Evolutionary conservation across 1,139 yeast genomes (phyloP).

Genomic region (Yamadazyma dushanensis): DNA sequence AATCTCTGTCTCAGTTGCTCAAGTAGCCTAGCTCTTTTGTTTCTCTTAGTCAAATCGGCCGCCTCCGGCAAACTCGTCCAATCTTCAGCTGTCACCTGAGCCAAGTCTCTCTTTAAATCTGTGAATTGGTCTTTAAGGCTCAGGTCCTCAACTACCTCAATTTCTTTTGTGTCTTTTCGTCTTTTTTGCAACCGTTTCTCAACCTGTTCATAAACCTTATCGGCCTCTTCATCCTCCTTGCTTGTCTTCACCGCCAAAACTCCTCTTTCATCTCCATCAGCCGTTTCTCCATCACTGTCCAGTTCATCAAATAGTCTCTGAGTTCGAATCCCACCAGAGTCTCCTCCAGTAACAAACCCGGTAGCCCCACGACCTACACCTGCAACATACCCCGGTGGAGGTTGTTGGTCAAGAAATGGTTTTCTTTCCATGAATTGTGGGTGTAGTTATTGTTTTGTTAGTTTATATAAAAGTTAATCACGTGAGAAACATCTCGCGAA

Average conservation of each 20-base stretch:
- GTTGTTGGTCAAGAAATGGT: conserved; percentile 78
- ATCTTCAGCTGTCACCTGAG: conserved; percentile 61
- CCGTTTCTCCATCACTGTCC: conserved; percentile 25
- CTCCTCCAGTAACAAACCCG: conserved; percentile 86
- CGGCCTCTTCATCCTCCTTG: conserved; percentile 77
- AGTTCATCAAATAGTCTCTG: conserved; percentile 23
- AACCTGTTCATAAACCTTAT: conserved; percentile 60
- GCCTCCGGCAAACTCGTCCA: conserved; percentile 89
- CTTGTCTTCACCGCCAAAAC: conserved; percentile 34
- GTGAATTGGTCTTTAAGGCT: conserved; percentile 31
- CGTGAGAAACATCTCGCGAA: conserved; percentile 6
- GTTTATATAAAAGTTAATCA: neutral
- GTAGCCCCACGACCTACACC: conserved; percentile 96
- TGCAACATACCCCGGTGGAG: conserved; percentile 89
- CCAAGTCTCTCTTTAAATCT: conserved; percentile 62
- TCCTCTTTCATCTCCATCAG: conserved; percentile 29
- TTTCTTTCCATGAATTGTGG: conserved; percentile 44
- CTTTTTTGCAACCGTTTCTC: conserved; percentile 44
- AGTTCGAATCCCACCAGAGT: conserved; percentile 50
- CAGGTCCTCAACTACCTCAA: conserved; percentile 19
- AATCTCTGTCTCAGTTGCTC: conserved; percentile 66
- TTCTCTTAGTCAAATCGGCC: conserved; percentile 79
- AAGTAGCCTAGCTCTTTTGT: conserved; percentile 68
- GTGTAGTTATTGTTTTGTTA: neutral
- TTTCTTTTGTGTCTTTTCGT: conserved; percentile 25